Conservation (phyloP, 352 stramenopile genomes). For the Phytophthora fragariaefolia region DNA sequence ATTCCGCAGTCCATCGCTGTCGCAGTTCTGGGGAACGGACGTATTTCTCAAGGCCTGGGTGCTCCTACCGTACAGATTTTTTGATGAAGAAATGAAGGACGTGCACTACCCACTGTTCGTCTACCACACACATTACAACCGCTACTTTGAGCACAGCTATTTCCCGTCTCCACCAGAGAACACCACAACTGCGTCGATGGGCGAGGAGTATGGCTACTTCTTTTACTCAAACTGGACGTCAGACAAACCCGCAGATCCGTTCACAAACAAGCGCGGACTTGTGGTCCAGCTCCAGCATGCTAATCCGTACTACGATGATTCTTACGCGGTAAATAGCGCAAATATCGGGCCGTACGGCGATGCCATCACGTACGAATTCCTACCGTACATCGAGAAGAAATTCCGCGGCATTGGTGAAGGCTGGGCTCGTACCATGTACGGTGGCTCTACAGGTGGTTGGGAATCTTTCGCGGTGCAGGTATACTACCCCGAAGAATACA, state of each 20-base stretch:
- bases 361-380: constrained; percentile 78
- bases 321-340: constrained; percentile 78
- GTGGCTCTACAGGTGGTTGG: constrained; percentile 76
- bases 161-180: constrained; percentile 34
- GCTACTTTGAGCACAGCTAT: constrained; percentile 69
- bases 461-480: constrained; percentile 79
- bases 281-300: constrained; percentile 81
- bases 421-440: constrained; percentile 80
- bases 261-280: constrained; percentile 60
- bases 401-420: constrained; percentile 71
- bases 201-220: constrained; percentile 68
- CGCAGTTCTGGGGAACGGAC: constrained; percentile 73
- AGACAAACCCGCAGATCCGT: constrained; percentile 19
- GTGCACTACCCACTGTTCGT: constrained; percentile 77
- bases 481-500: constrained; percentile 82
- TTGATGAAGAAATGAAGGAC: constrained; percentile 50
- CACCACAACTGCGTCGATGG: constrained; percentile 31
- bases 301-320: constrained; percentile 85
- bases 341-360: constrained; percentile 81
- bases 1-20: constrained; percentile 67
- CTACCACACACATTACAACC: constrained; percentile 81
- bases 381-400: constrained; percentile 64
- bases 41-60: constrained; percentile 77
- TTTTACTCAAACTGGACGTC: constrained; percentile 82
- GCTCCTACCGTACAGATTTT: constrained; percentile 73